Conservation (phyloP, 108 stramenopile species). For the Cyclotella cryptica region DNA sequence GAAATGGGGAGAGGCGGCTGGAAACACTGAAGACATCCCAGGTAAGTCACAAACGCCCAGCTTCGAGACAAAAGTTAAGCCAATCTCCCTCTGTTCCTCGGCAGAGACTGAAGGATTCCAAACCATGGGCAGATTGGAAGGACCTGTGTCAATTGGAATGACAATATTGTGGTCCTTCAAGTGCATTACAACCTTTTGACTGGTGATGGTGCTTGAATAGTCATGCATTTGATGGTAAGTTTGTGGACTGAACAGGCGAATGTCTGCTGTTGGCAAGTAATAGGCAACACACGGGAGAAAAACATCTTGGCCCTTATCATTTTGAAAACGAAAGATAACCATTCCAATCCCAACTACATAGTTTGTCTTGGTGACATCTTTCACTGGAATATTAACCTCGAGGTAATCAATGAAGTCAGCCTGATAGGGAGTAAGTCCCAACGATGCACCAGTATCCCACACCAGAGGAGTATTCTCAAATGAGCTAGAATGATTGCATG, state of each 20-base stretch:
- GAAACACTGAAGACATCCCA: no score
- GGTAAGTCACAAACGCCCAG: no score
- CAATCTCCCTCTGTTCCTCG: no score
- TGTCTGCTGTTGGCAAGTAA: not conserved
- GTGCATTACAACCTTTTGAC: not conserved
- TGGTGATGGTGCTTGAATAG: not conserved
- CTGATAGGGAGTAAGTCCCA: not conserved
- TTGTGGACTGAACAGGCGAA: not conserved
- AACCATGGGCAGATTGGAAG: no score
- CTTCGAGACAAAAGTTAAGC: no score
- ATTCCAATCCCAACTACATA: no score
- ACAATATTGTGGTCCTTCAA: not conserved
- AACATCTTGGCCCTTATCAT: no score
- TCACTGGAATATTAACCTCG: not conserved
- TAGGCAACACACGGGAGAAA: not conserved
- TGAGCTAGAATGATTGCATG: no score
- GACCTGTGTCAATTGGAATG: no score
- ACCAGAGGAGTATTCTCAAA: not conserved
- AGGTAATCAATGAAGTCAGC: constrained; percentile 6
- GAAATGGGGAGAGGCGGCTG: no score
- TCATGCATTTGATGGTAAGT: not conserved
- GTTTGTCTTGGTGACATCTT: not conserved
- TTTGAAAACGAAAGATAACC: not conserved
- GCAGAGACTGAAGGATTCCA: no score
- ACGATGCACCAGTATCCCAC: constrained; percentile 11